Evolutionary conservation across 805 yeast species (phyloP), one percentile per base, ranked within the genome.

Genomic region (Brettanomyces bruxellensis): DNA sequence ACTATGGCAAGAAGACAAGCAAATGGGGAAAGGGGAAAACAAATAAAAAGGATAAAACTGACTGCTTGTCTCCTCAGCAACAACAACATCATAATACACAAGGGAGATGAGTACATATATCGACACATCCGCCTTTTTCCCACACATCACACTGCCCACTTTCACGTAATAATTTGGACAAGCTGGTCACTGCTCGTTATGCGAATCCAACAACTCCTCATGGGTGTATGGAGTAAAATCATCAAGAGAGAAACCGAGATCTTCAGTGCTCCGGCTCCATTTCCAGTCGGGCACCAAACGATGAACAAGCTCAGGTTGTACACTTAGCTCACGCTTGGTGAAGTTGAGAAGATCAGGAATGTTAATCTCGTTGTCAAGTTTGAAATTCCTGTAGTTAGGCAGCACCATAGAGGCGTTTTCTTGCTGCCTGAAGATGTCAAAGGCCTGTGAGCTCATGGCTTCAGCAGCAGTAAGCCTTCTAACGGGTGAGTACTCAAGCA

Each of bases 401-500:
- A 62, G 38, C 9, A 25, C 25, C 39, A 46, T 44, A 42, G 46
- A 40, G 47, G 53, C 38, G 18, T 48, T 49, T 6, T 53, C 51
- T 39, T 55, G 47, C 8, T 56, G 58, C 56, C 75, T 68, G 53
- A 78, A 70, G 51, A 75, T 79, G 53, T 77, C 74, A 59, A 81
- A 80, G 64, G 77, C 79, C 8, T 66, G 70, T 55, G 75, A 72
- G 34, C 70, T 61, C 57, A 80, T 61, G 1, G 79, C 76, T 40
- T 74, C 70, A 14, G 72, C 62, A 35, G 91, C 83, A 48, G 76
- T 70, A 41, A 80, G 68, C 66, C 95, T 72, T 52, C 75, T 76
- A 14, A 67, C 54, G 5, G 95, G 95, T 49, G 84, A 81, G 61
- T 85, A 85, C 57, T 81, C 78, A 51, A 85, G 69, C 37, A 82